Conservation (phyloP, 1,284 basidiomycete genomes). For the Apiotrichum brassicae region DNA sequence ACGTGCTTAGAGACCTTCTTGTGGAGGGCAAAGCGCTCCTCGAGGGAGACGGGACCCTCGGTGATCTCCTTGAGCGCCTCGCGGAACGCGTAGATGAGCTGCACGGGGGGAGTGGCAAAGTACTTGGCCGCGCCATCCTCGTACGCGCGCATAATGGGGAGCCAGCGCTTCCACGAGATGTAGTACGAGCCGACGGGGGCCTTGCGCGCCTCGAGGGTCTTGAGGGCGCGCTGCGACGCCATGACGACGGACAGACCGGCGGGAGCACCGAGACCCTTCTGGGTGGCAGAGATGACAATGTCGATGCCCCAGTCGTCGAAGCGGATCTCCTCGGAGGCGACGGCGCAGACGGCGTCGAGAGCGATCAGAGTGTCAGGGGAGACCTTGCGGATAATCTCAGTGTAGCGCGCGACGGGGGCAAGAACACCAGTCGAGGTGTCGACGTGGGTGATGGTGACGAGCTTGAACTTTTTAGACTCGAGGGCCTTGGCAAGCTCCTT, state of each 20-base stretch:
- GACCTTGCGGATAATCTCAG: conserved; percentile 64
- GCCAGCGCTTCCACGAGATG: conserved; percentile 87
- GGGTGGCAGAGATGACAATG: conserved; percentile 79
- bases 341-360: conserved; percentile 90
- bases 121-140: conserved; percentile 55
- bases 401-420: conserved; percentile 73
- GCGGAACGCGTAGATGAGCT: conserved; percentile 87
- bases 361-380: conserved; percentile 85
- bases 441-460: conserved; percentile 82
- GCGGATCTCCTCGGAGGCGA: conserved; percentile 90
- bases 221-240: conserved; percentile 73
- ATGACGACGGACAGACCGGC: conserved; percentile 85
- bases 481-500: conserved; percentile 55
- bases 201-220: conserved; percentile 64
- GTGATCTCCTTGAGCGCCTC: conserved; percentile 70
- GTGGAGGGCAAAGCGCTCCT: conserved; percentile 75
- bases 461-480: conserved; percentile 75
- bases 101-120: conserved; percentile 90
- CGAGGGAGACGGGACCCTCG: conserved; percentile 57
- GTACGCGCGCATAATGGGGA: conserved; percentile 89
- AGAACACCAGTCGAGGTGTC: conserved; percentile 90
- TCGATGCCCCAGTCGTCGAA: conserved; percentile 94
- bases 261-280: conserved; percentile 94
- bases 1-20: conserved; percentile 64
- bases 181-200: conserved; percentile 75